Percentiles rank a stretch among this genome's conserved stretches.
These are phyloP conservation scores for Blastobotrys serpentis DNA, from an alignment of 1,139 yeast species.

Conservation along the genomic window DNA sequence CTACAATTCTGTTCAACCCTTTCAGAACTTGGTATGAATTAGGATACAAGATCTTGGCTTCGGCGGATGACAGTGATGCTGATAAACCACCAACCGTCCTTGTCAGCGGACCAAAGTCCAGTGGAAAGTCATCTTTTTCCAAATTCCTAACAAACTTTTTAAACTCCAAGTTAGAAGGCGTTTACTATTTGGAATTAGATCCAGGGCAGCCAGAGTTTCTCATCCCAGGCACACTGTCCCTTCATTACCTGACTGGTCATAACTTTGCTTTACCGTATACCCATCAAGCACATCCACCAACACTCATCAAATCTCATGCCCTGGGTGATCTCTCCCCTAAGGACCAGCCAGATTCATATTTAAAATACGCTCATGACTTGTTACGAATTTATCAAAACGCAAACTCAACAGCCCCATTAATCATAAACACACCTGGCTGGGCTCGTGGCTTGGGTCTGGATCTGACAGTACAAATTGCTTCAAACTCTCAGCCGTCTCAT, in stretches of 20 bases:
- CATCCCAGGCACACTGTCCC: constrained; percentile 64
- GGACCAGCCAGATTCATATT: constrained; percentile 61
- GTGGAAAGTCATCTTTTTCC: constrained; percentile 80
- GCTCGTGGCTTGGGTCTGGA: constrained; percentile 83
- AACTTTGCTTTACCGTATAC: constrained; percentile 38
- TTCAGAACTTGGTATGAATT: constrained; percentile 31
- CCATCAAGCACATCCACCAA: constrained; percentile 23
- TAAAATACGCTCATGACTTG: constrained; percentile 47
- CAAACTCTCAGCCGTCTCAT: constrained; percentile 52
- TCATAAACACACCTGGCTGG: constrained; percentile 93
- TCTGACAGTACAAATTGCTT: constrained; percentile 49
- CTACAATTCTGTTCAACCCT: constrained; percentile 20
- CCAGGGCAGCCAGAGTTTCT: constrained; percentile 90
- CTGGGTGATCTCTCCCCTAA: constrained; percentile 76
- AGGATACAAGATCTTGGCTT: constrained; percentile 18
- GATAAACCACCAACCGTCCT: constrained; percentile 35
- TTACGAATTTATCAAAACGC: constrained; percentile 37
- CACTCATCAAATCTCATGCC: constrained; percentile 44
- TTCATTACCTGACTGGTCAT: constrained; percentile 32
- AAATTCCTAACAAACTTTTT: constrained; percentile 53
- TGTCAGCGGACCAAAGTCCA: constrained; percentile 65
- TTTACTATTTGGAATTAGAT: constrained; percentile 70
- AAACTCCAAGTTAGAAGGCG: constrained; percentile 24
- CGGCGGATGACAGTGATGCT: constrained; percentile 14
- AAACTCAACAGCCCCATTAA: constrained; percentile 42